Conservation (phyloP, 768 basidiomycete species). For the Coprinopsis cinerea region DNA sequence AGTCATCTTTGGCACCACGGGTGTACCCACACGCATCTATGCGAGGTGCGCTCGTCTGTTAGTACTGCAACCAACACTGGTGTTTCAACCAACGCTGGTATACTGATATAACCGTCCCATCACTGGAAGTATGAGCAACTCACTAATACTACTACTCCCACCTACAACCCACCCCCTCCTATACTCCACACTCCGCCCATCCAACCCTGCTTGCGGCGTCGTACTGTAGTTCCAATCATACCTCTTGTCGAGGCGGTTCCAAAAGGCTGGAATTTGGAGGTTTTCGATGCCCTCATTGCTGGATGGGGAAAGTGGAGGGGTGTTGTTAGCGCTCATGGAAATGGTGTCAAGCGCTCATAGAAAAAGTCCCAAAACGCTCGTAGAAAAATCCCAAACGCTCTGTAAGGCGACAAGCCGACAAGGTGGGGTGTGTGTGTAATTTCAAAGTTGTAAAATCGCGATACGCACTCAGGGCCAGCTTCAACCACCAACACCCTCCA, state of each 20-base stretch:
- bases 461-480: conserved; percentile 27
- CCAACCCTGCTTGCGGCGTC: conserved; percentile 16
- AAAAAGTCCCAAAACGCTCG: too few relatives aligned
- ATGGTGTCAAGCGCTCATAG: too few relatives aligned
- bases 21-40: conserved; percentile 13
- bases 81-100: too few relatives aligned
- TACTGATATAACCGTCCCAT: too few relatives aligned
- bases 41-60: background rate
- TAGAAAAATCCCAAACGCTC: too few relatives aligned
- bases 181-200: conserved; percentile 17
- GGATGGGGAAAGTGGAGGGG: background rate
- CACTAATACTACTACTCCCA: conserved; percentile 24
- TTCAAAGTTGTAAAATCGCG: background rate
- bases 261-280: conserved; percentile 3
- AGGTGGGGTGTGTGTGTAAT: background rate
- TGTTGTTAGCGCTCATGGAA: too few relatives aligned
- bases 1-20: conserved; percentile 10
- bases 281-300: conserved; percentile 13
- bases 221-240: conserved; percentile 20
- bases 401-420: too few relatives aligned
- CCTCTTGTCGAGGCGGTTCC: background rate
- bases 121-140: too few relatives aligned
- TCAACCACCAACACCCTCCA: conserved; percentile 29
- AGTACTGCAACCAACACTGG: too few relatives aligned
- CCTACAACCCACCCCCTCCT: conserved; percentile 23